Percentiles rank a stretch among this genome's conserved stretches.
Conservation (phyloP, 2,329 filamentous ascomycete species). For the Cladophialophora yegresii region DNA sequence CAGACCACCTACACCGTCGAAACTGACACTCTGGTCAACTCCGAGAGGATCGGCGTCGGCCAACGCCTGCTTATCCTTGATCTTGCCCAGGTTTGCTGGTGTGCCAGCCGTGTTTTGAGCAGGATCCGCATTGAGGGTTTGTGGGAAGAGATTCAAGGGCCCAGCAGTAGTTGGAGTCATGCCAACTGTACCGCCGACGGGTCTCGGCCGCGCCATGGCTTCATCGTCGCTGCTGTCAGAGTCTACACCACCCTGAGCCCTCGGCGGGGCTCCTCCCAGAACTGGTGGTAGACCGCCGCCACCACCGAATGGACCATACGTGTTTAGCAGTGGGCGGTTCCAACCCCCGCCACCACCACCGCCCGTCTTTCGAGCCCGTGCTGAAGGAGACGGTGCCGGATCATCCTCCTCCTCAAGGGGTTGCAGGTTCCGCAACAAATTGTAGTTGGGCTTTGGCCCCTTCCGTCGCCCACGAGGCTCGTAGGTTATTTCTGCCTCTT, state of each 20-base stretch:
- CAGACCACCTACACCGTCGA: constrained; percentile 89
- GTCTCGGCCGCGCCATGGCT: constrained; percentile 62
- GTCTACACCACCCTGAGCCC: constrained; percentile 76
- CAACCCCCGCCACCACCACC: constrained; percentile 58
- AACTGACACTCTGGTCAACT: constrained; percentile 88
- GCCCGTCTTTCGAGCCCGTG: constrained; percentile 62
- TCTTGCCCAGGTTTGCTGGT: constrained; percentile 83
- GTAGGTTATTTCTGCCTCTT: constrained; percentile 39
- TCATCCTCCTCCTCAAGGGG: constrained; percentile 75
- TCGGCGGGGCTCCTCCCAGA: constrained; percentile 66
- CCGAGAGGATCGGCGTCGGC: constrained; percentile 94
- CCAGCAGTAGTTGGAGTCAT: constrained; percentile 61
- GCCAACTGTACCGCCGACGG: constrained; percentile 62
- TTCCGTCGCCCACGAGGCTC: constrained; percentile 37
- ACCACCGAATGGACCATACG: constrained; percentile 89
- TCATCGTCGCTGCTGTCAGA: constrained; percentile 98
- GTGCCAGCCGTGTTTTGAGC: constrained; percentile 60
- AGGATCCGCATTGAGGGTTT: constrained; percentile 60
- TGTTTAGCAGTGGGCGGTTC: constrained; percentile 84
- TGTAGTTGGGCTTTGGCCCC: constrained; percentile 35
- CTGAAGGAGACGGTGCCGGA: constrained; percentile 68
- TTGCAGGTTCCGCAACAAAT: constrained; percentile 40
- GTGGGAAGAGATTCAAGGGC: constrained; percentile 57
- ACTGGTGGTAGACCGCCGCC: constrained; percentile 72
- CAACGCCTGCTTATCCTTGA: constrained; percentile 88